These are phyloP conservation scores for Claviceps digitariae DNA, from an alignment of 2,329 filamentous ascomycete species.

Conservation along the genomic window DNA sequence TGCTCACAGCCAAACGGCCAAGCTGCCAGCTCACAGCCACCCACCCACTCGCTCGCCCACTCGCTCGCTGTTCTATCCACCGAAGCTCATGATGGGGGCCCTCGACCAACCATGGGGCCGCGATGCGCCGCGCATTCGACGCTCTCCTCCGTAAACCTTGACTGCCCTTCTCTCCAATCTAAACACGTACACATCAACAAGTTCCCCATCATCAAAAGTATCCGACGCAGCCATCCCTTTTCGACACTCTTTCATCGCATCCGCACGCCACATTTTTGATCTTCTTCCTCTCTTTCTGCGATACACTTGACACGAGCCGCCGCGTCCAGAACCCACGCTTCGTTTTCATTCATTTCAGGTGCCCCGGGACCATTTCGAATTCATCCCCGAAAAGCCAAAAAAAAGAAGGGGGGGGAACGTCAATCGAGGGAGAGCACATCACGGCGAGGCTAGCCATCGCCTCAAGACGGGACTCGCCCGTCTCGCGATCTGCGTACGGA, in stretches of 20 bases:
- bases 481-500: background rate
- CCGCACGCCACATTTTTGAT: background rate
- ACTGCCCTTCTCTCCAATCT: background rate
- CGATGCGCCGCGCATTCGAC: slow-evolving; percentile 6
- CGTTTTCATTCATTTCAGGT: background rate
- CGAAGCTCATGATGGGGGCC: slow-evolving; percentile 9
- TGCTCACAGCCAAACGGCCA: background rate
- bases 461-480: background rate
- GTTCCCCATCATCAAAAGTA: background rate
- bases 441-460: background rate
- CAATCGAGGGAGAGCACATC: background rate
- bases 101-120: slow-evolving; percentile 7
- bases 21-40: background rate
- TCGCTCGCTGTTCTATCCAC: background rate
- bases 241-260: background rate
- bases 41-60: too few species aligned
- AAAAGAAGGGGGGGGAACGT: background rate
- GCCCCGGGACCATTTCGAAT: background rate
- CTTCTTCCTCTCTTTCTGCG: background rate
- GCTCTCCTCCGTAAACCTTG: slow-evolving; percentile 1
- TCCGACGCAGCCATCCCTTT: background rate
- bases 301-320: background rate
- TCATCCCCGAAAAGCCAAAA: background rate
- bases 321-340: background rate
- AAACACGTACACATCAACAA: background rate